Conservation (phyloP, 1,284 basidiomycete species). For the Heterobasidion irregulare region DNA sequence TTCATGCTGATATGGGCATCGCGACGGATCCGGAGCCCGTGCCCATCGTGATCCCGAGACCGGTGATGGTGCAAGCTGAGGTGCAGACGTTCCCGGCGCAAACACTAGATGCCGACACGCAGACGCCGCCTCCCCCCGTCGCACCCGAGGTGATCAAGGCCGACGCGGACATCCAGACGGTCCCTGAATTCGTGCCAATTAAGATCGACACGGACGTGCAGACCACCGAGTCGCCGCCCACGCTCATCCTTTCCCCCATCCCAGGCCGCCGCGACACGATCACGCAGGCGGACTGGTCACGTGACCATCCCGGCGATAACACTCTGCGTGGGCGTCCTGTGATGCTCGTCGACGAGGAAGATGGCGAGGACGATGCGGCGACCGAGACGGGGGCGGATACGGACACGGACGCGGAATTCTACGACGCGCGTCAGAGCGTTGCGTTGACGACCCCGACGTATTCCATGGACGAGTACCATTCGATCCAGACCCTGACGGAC, state of each 20-base stretch:
- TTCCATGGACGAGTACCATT: slow-evolving; percentile 65
- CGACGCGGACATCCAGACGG: neutral
- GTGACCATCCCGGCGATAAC: slow-evolving; percentile 36
- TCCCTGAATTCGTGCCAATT: neutral
- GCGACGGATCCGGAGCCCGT: slow-evolving; percentile 13
- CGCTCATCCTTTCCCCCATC: neutral
- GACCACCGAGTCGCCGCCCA: neutral
- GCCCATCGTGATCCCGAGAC: slow-evolving; percentile 9
- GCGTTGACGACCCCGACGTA: slow-evolving; percentile 50
- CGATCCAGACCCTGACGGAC: slow-evolving; percentile 64
- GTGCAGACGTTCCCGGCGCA: slow-evolving; percentile 28
- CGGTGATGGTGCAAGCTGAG: slow-evolving; percentile 22
- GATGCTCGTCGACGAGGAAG: slow-evolving; percentile 26
- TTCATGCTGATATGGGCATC: slow-evolving; percentile 26
- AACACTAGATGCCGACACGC: slow-evolving; percentile 18
- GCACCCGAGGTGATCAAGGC: neutral
- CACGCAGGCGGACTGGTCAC: slow-evolving; percentile 34
- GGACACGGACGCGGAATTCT: slow-evolving; percentile 65
- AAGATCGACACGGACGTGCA: neutral
- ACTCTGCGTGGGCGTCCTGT: slow-evolving; percentile 30
- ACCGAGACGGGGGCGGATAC: slow-evolving; percentile 58
- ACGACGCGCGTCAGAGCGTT: slow-evolving; percentile 74
- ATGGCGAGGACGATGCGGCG: slow-evolving; percentile 45
- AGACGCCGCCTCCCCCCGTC: slow-evolving; percentile 18
- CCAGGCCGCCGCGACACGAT: slow-evolving; percentile 34